Conservation (phyloP, 495 filamentous ascomycete genomes). For the Corynascus novoguineensis region DNA sequence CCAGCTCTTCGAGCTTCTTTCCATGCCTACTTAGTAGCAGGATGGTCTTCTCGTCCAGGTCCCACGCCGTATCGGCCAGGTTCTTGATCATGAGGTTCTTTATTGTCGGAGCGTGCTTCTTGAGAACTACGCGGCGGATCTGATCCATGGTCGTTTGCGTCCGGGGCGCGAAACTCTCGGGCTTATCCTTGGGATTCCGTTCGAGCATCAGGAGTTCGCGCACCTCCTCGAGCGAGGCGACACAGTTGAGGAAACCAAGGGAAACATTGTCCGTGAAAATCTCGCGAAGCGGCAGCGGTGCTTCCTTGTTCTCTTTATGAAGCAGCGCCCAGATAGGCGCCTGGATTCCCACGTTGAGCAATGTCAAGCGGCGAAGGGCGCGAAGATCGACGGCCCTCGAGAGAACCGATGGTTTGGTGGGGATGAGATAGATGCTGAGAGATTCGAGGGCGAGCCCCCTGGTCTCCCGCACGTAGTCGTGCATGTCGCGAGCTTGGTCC, state of each 20-base stretch:
- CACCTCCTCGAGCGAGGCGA: slow-evolving; percentile 45
- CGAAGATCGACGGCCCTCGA: slow-evolving; percentile 48
- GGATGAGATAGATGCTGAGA: slow-evolving; percentile 53
- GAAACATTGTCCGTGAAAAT: slow-evolving; percentile 59
- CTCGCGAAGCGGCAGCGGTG: slow-evolving; percentile 46
- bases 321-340: slow-evolving; percentile 52
- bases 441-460: slow-evolving; percentile 49
- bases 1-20: slow-evolving; percentile 47
- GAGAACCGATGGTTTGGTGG: slow-evolving; percentile 49
- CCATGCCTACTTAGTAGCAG: slow-evolving; percentile 44
- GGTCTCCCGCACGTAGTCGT: slow-evolving; percentile 48
- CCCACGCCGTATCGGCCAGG: slow-evolving; percentile 47
- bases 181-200: slow-evolving; percentile 42
- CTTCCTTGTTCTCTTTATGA: slow-evolving; percentile 44
- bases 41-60: slow-evolving; percentile 47
- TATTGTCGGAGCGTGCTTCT: slow-evolving; percentile 41
- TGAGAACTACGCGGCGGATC: slow-evolving; percentile 47
- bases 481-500: slow-evolving; percentile 28
- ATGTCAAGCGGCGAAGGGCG: slow-evolving; percentile 46
- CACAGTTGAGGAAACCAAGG: slow-evolving; percentile 43
- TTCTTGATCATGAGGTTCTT: slow-evolving; percentile 48
- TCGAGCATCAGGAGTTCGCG: slow-evolving; percentile 57
- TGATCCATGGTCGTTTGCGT: slow-evolving; percentile 45
- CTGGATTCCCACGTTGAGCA: slow-evolving; percentile 58
- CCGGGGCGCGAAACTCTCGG: slow-evolving; percentile 44